phyloP scores from a whole-genome alignment of 768 basidiomycete genomes.

The Naganishia onofrii region DNA sequence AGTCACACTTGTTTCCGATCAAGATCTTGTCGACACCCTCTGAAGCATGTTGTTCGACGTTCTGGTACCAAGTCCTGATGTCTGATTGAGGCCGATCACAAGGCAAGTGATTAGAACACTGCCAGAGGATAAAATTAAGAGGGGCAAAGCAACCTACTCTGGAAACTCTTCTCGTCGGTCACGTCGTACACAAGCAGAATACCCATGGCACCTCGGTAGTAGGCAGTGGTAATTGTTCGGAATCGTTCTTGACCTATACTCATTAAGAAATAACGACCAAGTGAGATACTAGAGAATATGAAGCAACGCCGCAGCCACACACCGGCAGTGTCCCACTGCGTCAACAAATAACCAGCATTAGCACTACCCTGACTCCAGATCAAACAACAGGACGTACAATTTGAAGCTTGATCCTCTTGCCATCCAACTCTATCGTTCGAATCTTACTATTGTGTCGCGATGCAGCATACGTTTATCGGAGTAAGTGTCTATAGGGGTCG shows the following conservation, averaged over 20 bases:
- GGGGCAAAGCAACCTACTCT: constrained; percentile 66
- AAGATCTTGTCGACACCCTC: constrained; percentile 99
- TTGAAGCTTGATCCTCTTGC: constrained; percentile 97
- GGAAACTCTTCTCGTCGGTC: constrained; percentile 81
- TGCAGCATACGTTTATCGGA: not conserved
- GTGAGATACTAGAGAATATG: not conserved
- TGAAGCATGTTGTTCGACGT: constrained; percentile 97
- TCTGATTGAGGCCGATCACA: constrained; percentile 57
- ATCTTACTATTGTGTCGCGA: constrained; percentile 57
- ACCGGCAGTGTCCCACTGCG: constrained; percentile 96
- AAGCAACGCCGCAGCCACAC: not conserved
- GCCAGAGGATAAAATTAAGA: not conserved
- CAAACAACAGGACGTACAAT: constrained; percentile 64
- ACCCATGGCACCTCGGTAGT: constrained; percentile 98
- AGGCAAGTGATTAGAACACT: not conserved
- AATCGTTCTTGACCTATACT: constrained; percentile 93
- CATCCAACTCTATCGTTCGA: constrained; percentile 95
- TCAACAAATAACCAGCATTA: not conserved
- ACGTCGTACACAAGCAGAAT: constrained; percentile 97
- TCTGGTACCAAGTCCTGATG: constrained; percentile 96
- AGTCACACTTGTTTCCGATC: constrained; percentile 98
- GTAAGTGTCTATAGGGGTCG: not conserved
- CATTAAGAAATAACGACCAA: constrained; percentile 4
- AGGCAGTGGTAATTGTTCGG: constrained; percentile 98
- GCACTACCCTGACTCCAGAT: not conserved